Percentiles rank a stretch among this genome's conserved stretches.
Evolutionary conservation across 2,329 filamentous ascomycete genomes (phyloP).

Genomic region (Ascochyta viciae-villosae): DNA sequence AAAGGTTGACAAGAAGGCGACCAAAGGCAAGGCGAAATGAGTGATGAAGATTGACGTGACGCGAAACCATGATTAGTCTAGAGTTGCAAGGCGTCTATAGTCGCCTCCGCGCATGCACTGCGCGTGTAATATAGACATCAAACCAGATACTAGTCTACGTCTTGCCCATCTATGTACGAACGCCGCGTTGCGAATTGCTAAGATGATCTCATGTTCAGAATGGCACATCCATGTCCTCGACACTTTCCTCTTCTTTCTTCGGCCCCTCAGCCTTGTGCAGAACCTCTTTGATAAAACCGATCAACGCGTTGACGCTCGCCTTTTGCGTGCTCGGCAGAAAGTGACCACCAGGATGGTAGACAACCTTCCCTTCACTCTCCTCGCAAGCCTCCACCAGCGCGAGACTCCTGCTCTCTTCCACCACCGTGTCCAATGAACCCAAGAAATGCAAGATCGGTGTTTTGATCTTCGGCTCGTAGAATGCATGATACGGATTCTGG

Average conservation of each 20-base stretch:
- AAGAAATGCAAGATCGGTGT: slow-evolving; percentile 85
- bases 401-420: slow-evolving; percentile 76
- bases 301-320: slow-evolving; percentile 79
- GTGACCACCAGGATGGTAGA: slow-evolving; percentile 87
- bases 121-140: slow-evolving; percentile 48
- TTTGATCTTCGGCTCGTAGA: slow-evolving; percentile 76
- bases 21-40: slow-evolving; percentile 47
- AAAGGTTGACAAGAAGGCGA: slow-evolving; percentile 52
- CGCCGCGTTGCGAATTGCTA: slow-evolving; percentile 19
- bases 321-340: slow-evolving; percentile 81
- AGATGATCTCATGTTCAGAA: slow-evolving; percentile 54
- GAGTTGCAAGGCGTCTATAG: slow-evolving; percentile 35
- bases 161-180: slow-evolving; percentile 21
- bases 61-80: slow-evolving; percentile 41
- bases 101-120: slow-evolving; percentile 38
- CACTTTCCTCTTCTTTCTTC: slow-evolving; percentile 60
- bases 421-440: slow-evolving; percentile 84
- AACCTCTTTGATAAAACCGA: slow-evolving; percentile 70
- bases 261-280: slow-evolving; percentile 50
- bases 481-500: slow-evolving; percentile 67
- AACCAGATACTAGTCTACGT: slow-evolving; percentile 17
- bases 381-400: slow-evolving; percentile 71
- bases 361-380: slow-evolving; percentile 59
- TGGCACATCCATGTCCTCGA: slow-evolving; percentile 73
- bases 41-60: slow-evolving; percentile 7